Percentiles rank a stretch among this genome's conserved stretches.
Conservation (phyloP, 192 early-diverging fungal species). For the Lobosporangium transversale region DNA sequence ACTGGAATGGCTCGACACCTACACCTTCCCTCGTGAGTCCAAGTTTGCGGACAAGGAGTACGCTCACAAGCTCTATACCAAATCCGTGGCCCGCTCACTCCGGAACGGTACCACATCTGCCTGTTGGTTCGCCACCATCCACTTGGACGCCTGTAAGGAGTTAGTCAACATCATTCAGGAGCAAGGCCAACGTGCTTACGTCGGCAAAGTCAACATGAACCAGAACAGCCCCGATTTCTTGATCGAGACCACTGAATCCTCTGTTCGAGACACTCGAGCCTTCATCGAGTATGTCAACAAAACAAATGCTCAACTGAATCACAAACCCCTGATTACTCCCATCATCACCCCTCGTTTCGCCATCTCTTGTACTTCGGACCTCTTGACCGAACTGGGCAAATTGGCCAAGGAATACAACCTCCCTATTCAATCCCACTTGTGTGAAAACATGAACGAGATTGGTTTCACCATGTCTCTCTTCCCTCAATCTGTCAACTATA, state of each 20-base stretch:
- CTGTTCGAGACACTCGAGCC: conserved; percentile 70
- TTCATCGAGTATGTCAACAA: conserved; percentile 70
- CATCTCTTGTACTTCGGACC: conserved; percentile 77
- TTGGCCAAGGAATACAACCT: conserved; percentile 78
- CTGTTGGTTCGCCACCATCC: conserved; percentile 93
- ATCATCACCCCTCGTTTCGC: conserved; percentile 95
- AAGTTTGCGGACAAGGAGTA: conserved; percentile 73
- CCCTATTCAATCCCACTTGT: conserved; percentile 92
- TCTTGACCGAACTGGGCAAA: conserved; percentile 75
- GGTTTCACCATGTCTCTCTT: conserved; percentile 78
- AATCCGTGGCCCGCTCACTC: conserved; percentile 74
- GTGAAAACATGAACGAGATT: conserved; percentile 86
- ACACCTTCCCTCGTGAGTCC: conserved; percentile 91
- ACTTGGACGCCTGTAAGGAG: conserved; percentile 75
- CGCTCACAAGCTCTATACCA: conserved; percentile 74
- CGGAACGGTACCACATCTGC: conserved; percentile 90
- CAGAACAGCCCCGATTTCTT: conserved; percentile 83
- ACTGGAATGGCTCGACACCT: conserved; percentile 89
- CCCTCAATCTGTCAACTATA: conserved; percentile 76
- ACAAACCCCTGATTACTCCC: conserved; percentile 69
- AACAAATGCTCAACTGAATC: conserved; percentile 21
- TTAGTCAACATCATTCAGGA: conserved; percentile 79
- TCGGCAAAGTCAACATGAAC: conserved; percentile 99
- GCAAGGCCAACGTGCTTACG: conserved; percentile 90
- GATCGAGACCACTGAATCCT: conserved; percentile 74